phyloP scores from a whole-genome alignment of 768 basidiomycete species.

The Mycena galericulata region DNA sequence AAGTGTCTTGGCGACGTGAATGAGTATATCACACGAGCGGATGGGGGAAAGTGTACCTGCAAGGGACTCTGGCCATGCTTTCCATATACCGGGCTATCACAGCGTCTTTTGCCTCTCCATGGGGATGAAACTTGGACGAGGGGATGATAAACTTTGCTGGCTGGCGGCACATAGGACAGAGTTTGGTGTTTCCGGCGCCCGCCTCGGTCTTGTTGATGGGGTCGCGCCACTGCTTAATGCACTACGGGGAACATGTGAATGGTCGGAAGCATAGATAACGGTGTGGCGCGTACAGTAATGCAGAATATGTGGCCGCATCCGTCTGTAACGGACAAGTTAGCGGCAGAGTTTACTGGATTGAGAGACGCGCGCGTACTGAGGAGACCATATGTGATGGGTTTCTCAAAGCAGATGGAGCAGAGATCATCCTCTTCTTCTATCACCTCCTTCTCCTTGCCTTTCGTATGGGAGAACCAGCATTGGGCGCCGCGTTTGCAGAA shows the following conservation, averaged over 20 bases:
- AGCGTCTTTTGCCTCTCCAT: constrained; percentile 63
- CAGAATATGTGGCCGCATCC: constrained; percentile 87
- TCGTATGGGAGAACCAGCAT: constrained; percentile 82
- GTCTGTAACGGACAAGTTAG: constrained; percentile 49
- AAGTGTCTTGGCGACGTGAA: constrained; percentile 64
- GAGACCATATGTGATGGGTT: constrained; percentile 75
- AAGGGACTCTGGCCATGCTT: constrained; percentile 79
- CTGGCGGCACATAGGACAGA: constrained; percentile 82
- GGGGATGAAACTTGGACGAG: constrained; percentile 74
- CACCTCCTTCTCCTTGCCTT: constrained; percentile 25
- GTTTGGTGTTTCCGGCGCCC: constrained; percentile 72
- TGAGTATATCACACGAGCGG: neutral
- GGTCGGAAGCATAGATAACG: neutral
- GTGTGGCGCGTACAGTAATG: constrained; percentile 60
- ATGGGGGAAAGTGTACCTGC: constrained; percentile 60
- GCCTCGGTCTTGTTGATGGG: constrained; percentile 64
- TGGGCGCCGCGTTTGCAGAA: constrained; percentile 75
- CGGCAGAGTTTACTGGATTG: neutral
- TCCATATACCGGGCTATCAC: constrained; percentile 71
- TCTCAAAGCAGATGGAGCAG: constrained; percentile 84
- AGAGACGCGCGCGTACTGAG: constrained; percentile 57
- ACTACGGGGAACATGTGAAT: constrained; percentile 54
- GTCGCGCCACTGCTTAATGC: constrained; percentile 84
- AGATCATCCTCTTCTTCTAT: constrained; percentile 59
- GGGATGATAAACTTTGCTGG: constrained; percentile 77